Conservation (phyloP, 2,329 filamentous ascomycete species). For the Cordyceps farinosa region DNA sequence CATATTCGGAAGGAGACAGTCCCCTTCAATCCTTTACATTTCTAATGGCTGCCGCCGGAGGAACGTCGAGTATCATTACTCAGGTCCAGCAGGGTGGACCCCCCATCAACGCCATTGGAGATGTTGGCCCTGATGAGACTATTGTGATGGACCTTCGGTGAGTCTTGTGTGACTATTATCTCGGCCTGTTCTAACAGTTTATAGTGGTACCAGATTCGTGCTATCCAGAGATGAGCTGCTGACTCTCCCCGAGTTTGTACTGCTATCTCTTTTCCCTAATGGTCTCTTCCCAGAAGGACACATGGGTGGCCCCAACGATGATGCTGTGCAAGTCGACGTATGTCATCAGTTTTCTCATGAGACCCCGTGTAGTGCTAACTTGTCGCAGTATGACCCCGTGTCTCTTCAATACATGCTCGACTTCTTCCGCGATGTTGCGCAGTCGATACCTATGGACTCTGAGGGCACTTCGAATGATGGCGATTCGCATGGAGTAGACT, state of each 20-base stretch:
- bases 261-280: slow-evolving; percentile 96
- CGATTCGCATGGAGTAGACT: slow-evolving; percentile 64
- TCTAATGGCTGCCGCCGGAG: slow-evolving; percentile 96
- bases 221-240: slow-evolving; percentile 92
- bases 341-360: slow-evolving; percentile 38
- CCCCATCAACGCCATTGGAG: slow-evolving; percentile 84
- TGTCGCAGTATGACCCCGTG: slow-evolving; percentile 81
- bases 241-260: slow-evolving; percentile 93
- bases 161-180: slow-evolving; percentile 24
- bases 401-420: slow-evolving; percentile 99
- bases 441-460: slow-evolving; percentile 84
- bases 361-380: slow-evolving; percentile 8
- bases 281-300: slow-evolving; percentile 97
- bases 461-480: slow-evolving; percentile 62
- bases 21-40: slow-evolving; percentile 90
- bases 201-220: slow-evolving; percentile 86
- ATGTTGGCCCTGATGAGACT: slow-evolving; percentile 86
- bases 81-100: slow-evolving; percentile 94
- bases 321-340: slow-evolving; percentile 97
- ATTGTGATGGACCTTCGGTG: slow-evolving; percentile 94
- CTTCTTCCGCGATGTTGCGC: slow-evolving; percentile 93
- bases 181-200: slow-evolving; percentile 25
- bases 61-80: slow-evolving; percentile 97
- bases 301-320: slow-evolving; percentile 88
- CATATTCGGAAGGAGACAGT: slow-evolving; percentile 92